Evolutionary conservation across 2,329 filamentous ascomycete species (phyloP).

Genomic region (Apiospora saccharicola): DNA sequence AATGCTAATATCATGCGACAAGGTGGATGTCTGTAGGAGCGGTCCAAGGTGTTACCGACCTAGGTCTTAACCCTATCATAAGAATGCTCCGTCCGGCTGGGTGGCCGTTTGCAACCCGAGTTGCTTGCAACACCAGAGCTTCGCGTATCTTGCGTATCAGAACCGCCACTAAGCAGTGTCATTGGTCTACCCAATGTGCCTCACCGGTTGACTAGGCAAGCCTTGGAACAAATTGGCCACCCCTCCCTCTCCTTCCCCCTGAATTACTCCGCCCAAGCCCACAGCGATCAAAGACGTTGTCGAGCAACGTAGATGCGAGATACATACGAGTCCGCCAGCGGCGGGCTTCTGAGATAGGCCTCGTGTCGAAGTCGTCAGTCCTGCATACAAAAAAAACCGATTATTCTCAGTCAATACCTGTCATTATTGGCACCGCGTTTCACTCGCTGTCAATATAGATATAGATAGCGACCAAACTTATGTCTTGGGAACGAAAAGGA

Average conservation of each 20-base stretch:
- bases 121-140: not conserved
- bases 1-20: slow-evolving; percentile 7
- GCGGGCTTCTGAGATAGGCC: not conserved
- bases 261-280: slow-evolving; percentile 16
- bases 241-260: not conserved
- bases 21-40: slow-evolving; percentile 6
- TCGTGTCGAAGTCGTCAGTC: not conserved
- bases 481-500: not conserved
- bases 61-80: not conserved
- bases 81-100: not conserved
- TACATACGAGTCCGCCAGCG: not conserved
- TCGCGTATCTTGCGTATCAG: not conserved
- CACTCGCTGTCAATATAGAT: not conserved
- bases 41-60: not conserved
- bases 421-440: no score
- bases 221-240: not conserved
- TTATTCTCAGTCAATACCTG: no score
- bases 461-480: not conserved
- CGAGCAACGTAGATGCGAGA: slow-evolving; percentile 4
- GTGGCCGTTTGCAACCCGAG: slow-evolving; percentile 5
- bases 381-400: not conserved
- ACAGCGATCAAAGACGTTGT: not conserved
- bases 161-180: not conserved
- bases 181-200: not conserved
- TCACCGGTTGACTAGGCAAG: slow-evolving; percentile 7